Evolutionary conservation across 306 rosid genomes (phyloP).

Genomic region (Prunus kanzakura): DNA sequence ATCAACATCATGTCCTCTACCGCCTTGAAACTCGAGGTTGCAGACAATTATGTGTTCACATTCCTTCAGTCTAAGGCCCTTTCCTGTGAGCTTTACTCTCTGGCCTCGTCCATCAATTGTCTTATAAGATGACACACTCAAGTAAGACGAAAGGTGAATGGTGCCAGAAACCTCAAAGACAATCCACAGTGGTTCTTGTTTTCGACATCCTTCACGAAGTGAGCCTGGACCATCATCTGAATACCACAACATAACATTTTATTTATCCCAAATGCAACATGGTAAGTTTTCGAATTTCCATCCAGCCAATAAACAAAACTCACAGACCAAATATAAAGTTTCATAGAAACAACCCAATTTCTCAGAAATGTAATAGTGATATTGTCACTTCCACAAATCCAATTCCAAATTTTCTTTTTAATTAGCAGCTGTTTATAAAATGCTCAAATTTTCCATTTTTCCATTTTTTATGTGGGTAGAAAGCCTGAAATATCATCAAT

Average conservation of each 20-base stretch:
- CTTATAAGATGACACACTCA: constrained; percentile 34
- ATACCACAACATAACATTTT: background rate
- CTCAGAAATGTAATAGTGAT: background rate
- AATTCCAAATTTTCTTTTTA: background rate
- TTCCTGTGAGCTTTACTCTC: constrained; percentile 32
- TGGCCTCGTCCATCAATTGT: constrained; percentile 39
- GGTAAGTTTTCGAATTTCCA: background rate
- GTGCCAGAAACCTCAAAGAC: constrained; percentile 66
- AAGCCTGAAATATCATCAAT: background rate
- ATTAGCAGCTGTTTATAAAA: background rate
- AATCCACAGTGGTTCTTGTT: constrained; percentile 65
- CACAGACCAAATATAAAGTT: background rate
- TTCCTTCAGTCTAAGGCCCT: constrained; percentile 40
- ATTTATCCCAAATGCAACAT: background rate
- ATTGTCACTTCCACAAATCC: background rate
- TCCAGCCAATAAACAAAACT: background rate
- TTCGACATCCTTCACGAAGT: constrained; percentile 71
- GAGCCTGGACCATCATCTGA: constrained; percentile 82
- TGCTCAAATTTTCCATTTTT: background rate
- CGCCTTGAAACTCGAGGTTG: constrained; percentile 40
- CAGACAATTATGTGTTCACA: constrained; percentile 38
- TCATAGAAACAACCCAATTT: background rate
- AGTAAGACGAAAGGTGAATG: constrained; percentile 33
- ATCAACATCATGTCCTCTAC: constrained; percentile 41
- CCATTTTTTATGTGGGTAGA: background rate